phyloP scores from a whole-genome alignment of 768 basidiomycete species.

The Kwoniella dendrophila region DNA sequence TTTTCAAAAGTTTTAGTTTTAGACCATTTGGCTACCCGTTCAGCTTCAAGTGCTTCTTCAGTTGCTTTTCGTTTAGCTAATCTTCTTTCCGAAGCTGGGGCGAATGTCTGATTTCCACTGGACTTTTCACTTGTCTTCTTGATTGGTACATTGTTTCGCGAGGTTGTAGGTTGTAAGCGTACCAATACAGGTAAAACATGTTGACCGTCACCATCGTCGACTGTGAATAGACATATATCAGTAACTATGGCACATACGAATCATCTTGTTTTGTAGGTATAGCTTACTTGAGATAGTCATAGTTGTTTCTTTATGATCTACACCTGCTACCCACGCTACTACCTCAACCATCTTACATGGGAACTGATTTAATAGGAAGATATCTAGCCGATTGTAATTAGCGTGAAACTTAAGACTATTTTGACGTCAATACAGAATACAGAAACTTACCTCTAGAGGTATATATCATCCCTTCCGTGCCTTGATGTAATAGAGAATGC shows the following conservation, averaged over 20 bases:
- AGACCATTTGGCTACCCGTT: not conserved
- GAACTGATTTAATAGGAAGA: slow-evolving; percentile 40
- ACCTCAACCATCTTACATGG: slow-evolving; percentile 48
- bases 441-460: slow-evolving; percentile 26
- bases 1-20: slow-evolving; percentile 25
- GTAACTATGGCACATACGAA: too few relatives aligned
- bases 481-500: slow-evolving; percentile 13
- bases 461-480: slow-evolving; percentile 10
- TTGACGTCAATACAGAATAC: not conserved
- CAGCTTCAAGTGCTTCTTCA: slow-evolving; percentile 3
- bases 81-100: not conserved
- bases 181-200: slow-evolving; percentile 32
- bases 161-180: slow-evolving; percentile 13
- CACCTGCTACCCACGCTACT: slow-evolving; percentile 47
- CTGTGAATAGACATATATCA: not conserved
- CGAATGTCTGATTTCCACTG: slow-evolving; percentile 1
- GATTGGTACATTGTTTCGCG: not conserved
- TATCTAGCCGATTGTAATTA: slow-evolving; percentile 27
- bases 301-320: slow-evolving; percentile 39
- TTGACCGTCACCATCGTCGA: slow-evolving; percentile 49
- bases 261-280: too few relatives aligned
- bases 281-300: slow-evolving; percentile 40
- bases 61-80: slow-evolving; percentile 29
- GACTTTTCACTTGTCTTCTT: not conserved
- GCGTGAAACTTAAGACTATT: not conserved